phyloP scores from a whole-genome alignment of 148 eudicot species.

The Heliosperma pusillum region DNA sequence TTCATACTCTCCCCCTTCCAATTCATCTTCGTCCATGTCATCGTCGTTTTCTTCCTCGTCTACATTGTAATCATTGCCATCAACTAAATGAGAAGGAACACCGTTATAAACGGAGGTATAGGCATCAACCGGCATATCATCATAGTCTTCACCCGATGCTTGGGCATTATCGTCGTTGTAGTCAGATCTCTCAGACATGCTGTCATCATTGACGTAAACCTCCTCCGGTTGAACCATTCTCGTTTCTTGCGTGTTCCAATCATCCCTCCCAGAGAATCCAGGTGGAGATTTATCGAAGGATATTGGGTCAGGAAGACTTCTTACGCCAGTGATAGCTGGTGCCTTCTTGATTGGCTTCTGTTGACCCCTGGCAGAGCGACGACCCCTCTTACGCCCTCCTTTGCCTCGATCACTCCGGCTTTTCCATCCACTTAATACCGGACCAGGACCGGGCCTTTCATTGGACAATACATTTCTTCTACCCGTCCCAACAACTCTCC shows the following conservation, averaged over 20 bases:
- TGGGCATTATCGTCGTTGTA: slow-evolving; percentile 42
- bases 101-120: slow-evolving; percentile 32
- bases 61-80: slow-evolving; percentile 30
- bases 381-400: slow-evolving; percentile 55
- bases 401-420: slow-evolving; percentile 49
- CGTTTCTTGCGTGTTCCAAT: slow-evolving; percentile 34
- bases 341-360: slow-evolving; percentile 42
- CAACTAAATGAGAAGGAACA: slow-evolving; percentile 27
- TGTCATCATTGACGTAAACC: slow-evolving; percentile 35
- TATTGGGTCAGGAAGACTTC: slow-evolving; percentile 26
- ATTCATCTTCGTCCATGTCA: slow-evolving; percentile 31
- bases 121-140: slow-evolving; percentile 40
- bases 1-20: slow-evolving; percentile 28
- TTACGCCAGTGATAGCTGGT: slow-evolving; percentile 13
- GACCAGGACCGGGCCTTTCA: slow-evolving; percentile 39
- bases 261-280: slow-evolving; percentile 33
- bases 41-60: slow-evolving; percentile 31
- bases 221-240: slow-evolving; percentile 31
- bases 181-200: slow-evolving; percentile 44
- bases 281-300: slow-evolving; percentile 37
- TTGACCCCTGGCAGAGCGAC: slow-evolving; percentile 49
- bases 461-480: slow-evolving; percentile 31
- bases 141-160: slow-evolving; percentile 36
- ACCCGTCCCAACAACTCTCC: slow-evolving; percentile 36
- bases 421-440: slow-evolving; percentile 52